Evolutionary conservation across 495 filamentous ascomycete species (phyloP), one percentile per base, ranked within the genome.

Genomic region (Echria macrotheca): DNA sequence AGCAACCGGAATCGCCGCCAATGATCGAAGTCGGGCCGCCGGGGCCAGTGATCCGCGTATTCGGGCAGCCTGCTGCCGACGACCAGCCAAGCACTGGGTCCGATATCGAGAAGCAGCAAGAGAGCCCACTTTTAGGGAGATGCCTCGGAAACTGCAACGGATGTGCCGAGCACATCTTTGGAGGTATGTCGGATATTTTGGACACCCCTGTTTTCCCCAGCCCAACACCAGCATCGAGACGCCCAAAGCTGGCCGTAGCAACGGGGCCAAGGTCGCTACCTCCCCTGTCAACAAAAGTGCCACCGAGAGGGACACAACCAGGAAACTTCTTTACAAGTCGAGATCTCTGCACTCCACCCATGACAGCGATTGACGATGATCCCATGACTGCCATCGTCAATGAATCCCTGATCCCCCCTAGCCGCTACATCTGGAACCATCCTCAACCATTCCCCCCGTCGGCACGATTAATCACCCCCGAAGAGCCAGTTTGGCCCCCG

Each of bases 161-260:
- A 25, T 38, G 50, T 19, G 45, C 42, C 23, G 49, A 46, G 12
- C 28, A 45, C 11, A 17, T 28, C 15, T 21, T 18, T 8, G 40
- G 38, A 12, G 48, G n/a, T 26, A 23, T 47, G 11, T 24, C 46
- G 14, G 42, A 29, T 1, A 15, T 29, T 18, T 11, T n/a, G 10
- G 42, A 44, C n/a, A 52, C 48, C 10, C 56, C 53, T 1, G 50
- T 38, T 5, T 52, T 33, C 35, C 43, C 47, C 19, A 55, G 47
- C 11, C 47, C 52, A 14, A 52, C 48, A 3, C 44, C 54, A 3
- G 14, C 31, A 40, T 32, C 47, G 6, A 21, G 38, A 18, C 33
- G 57, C 23, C 57, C 57, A n/a, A 57, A 59, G 26, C 44, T 59
- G 19, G 50, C 50, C 14, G 50, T 57, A n/a, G 49, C 54, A 6